Base-by-base conservation (phyloP, 352 stramenopile genomes). In the Phytophthora multivora region DNA sequence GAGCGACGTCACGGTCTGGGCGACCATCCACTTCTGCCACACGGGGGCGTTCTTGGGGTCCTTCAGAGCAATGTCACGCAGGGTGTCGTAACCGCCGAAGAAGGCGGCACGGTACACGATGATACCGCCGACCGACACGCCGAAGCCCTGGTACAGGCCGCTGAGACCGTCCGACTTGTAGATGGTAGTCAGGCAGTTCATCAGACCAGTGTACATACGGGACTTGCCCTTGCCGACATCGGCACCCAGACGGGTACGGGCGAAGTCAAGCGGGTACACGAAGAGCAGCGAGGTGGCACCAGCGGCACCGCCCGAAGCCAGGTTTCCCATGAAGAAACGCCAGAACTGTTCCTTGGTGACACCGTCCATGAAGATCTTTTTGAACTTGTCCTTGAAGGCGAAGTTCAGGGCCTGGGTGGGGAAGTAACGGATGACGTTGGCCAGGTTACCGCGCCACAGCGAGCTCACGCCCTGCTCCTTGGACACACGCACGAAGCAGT, bases 141-240 rank as follows among this genome's bases (percentile, higher is more conserved):
- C 97, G 68, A 99, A 99, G 79, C 98, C 98, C 74, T 99, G 98
- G 93, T 99, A 99, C 49, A 99, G 84, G 47, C 90, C 90, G 54
- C 83, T 70, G 25, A 97, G 30, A 46, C 97, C 97, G 65, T 95
- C 86, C 31, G 73, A 75, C 82, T 95, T 95, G 86, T 91, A 95
- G 69, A 98, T 99, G 73, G 98, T 98, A 52, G 75, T 84, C 52
- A 99, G 77, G 79, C 97, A 99, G 92, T 99, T 98, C 46, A 82
- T 63, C 48, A 99, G 87, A 70, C 98, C 98, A 60, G 89, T 98
- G 93, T 99, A 99, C 80, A 99, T 90, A 66, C 94, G 93, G 15
- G 83, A 93, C 86, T 98, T 99, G 83, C 97, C 97, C 71, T 90
- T 86, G 78, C 97, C 96, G 33, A 99, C 95, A 86, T 99, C 97